Base-by-base conservation (phyloP, 1,284 basidiomycete species). In the Cryptococcus sp. region DNA sequence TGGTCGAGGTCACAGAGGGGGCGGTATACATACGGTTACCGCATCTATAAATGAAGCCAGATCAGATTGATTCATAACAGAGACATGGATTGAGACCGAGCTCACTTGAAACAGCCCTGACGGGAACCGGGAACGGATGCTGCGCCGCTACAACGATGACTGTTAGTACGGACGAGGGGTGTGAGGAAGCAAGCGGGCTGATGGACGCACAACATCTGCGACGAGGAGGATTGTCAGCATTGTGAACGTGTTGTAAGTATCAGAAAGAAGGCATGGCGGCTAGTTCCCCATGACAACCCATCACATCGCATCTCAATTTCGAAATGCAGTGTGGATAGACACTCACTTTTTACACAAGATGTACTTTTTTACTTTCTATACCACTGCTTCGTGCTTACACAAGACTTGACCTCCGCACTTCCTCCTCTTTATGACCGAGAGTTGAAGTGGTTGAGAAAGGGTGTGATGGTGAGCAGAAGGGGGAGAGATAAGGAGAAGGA, bases 41-140 rank as follows among this genome's bases (percentile, higher is more conserved):
- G 53, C 72, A 73, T 53, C 68, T 72, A 45, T 4, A 45, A 20
- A 20, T 26, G 25, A 25, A 45, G 22, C 11, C 20, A 7, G 16
- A 20, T 34, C 51, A 23, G 17, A 34, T 43, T 46, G 13, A 16
- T 17, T 41, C 37, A 25, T 26, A 34, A 17, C 16, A 23, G 41
- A 16, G n/a, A 54, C 10, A 46, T 41, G 52, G 37, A 53, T 29
- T 49, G 52, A 45, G 13, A 11, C 8, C 20, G n/a, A 29, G 65
- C 72, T 62, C 57, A 76, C 72, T 77, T 77, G 73, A 75, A 77
- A 64, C 75, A 77, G 26, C 75, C 75, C 58, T 75, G 75, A 58
- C 74, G 67, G 63, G 73, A 75, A 26, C 75, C 75, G 37, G 75
- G 75, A 39, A 77, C 63, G 40, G 64, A 55, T 47, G 74, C 63